Conservation (phyloP, 306 rosid species). For the Malus domestica region ASM211411v1 NC_041798.1:32664001-32664500, state of each 20-base stretch:
- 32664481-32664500: constrained; percentile 47
- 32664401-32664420: constrained; percentile 37
- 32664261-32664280: constrained; percentile 56
- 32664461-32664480: constrained; percentile 57
- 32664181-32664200: constrained; percentile 72
- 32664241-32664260: constrained; percentile 39
- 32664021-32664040: constrained; percentile 40
- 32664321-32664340: constrained; percentile 38
- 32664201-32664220: constrained; percentile 41
- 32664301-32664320: constrained; percentile 52
- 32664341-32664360: constrained; percentile 57
- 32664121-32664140: constrained; percentile 56
- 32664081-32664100: constrained; percentile 50
- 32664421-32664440: constrained; percentile 50
- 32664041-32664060: constrained; percentile 50
- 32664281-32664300: constrained; percentile 79
- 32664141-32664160: constrained; percentile 59
- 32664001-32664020: constrained; percentile 55
- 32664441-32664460: constrained; percentile 40
- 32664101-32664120: constrained; percentile 48
- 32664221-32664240: constrained; percentile 15
- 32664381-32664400: constrained; percentile 58
- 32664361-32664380: constrained; percentile 67
- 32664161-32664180: constrained; percentile 34
- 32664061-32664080: constrained; percentile 79